Base-by-base conservation (phyloP, 2,329 filamentous ascomycete genomes). In the Alternaria alternata region DNA sequence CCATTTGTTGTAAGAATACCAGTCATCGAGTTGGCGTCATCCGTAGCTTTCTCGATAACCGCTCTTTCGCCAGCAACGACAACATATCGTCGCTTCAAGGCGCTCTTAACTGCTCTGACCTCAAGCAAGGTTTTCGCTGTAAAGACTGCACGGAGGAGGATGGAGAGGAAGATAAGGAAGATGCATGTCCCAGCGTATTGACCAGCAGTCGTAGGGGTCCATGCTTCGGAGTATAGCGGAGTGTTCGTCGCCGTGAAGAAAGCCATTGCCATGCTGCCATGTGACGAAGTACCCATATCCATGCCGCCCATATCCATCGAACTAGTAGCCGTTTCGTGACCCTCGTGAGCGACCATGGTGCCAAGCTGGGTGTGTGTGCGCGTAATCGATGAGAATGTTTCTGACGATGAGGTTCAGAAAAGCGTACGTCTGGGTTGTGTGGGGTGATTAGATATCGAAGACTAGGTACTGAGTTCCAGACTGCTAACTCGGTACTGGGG, bases 141-240 rank as follows among this genome's bases (percentile, higher is more conserved):
- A 51, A 94, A 81, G 16, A 97, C 83, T 20, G 83, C 80, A 53
- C 94, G 91, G 73, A 90, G 88, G 57, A 90, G 72, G 62, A 89
- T 83, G 61, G 89, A 89, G 52, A 98, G 88, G 44, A 91, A 69
- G 75, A 97, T 89, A 60, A 97, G 86, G 81, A 97, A 97, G 77
- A 97, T 91, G 82, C 94, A 96, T 28, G 93, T 96, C 57, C 88
- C 94, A 2, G 92, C 93, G 79, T 97, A 98, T 61, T 85, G 81
- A 69, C 90, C 92, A 6, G 85, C 81, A 36, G 81, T 89, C 28
- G 75, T 80, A 5, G 94, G 94, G 3, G 91, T 90, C 93, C 94
- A 98, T 53, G 83, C 77, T 22, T 80, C 76, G 16, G 91, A 89
- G 81, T 85, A 92, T 46, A 93, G 83, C 3, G 89, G 83, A 1